Percentiles rank a stretch among this genome's conserved stretches.
Conservation (phyloP, 108 stramenopile species). For the Nannochloropsis oceanica region DNA sequence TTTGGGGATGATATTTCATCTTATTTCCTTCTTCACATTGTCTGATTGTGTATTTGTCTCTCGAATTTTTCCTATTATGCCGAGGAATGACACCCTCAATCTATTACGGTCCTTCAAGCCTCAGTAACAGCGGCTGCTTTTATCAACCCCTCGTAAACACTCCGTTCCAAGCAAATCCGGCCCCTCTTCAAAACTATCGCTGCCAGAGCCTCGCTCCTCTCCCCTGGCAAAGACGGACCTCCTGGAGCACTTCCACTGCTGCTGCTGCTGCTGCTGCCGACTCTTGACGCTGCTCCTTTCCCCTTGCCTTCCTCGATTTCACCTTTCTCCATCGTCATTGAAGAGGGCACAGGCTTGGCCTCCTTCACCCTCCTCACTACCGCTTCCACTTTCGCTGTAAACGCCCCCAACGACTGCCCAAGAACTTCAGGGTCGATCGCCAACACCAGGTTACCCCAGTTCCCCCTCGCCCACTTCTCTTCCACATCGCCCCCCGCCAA, state of each 20-base stretch:
- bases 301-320: no score
- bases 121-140: not conserved
- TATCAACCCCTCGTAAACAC: not conserved
- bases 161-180: not conserved
- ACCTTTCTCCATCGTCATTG: not conserved
- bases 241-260: not conserved
- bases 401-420: slow-evolving; percentile 7
- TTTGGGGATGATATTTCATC: no score
- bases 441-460: slow-evolving; percentile 31
- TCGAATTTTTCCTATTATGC: no score
- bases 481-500: slow-evolving; percentile 29
- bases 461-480: slow-evolving; percentile 15
- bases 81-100: no score
- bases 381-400: not conserved
- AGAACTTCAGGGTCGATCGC: slow-evolving; percentile 33
- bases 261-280: not conserved
- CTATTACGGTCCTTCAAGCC: not conserved
- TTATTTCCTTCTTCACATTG: no score
- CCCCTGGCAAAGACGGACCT: slow-evolving; percentile 3
- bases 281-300: not conserved
- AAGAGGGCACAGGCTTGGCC: not conserved
- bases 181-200: not conserved
- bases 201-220: slow-evolving; percentile 1
- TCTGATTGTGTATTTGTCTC: no score
- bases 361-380: slow-evolving; percentile 4